A percentile compares a stretch with the other conserved stretches of the same genome.
Evolutionary conservation across 495 filamentous ascomycete species (phyloP).

Genomic region (Tuber calosporum): DNA sequence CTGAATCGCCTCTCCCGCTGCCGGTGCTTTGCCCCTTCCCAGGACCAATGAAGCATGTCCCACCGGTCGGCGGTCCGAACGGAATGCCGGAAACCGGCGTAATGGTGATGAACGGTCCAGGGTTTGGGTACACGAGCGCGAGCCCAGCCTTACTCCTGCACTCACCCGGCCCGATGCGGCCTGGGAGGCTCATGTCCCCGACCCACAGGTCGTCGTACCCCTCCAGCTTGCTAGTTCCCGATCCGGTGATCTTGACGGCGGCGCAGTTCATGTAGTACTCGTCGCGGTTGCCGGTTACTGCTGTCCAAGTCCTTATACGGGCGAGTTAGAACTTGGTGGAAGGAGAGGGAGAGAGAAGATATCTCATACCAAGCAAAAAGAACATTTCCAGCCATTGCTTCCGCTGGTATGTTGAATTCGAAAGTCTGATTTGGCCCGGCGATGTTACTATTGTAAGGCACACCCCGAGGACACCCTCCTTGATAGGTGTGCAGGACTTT

Average conservation of each 20-base stretch:
- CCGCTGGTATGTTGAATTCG: conserved; percentile 48
- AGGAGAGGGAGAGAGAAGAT: not conserved
- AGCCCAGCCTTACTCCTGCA: conserved; percentile 31
- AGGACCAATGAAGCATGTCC: not conserved
- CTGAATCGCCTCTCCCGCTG: conserved; percentile 1
- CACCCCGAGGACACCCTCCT: conserved; percentile 45
- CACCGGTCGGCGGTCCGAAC: conserved; percentile 6
- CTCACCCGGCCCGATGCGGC: conserved; percentile 25
- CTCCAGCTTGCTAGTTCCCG: conserved; percentile 34
- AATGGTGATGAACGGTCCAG: conserved; percentile 22
- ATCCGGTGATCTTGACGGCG: conserved; percentile 46
- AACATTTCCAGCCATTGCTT: conserved; percentile 44
- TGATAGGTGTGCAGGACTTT: conserved; percentile 45
- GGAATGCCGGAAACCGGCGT: conserved; percentile 16
- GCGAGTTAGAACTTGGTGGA: conserved; percentile 36
- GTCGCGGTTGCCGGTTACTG: conserved; percentile 47
- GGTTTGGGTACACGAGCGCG: conserved; percentile 26
- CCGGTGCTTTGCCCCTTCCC: not conserved
- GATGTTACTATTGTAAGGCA: conserved; percentile 27
- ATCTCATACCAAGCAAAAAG: conserved; percentile 46
- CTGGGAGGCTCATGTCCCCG: conserved; percentile 47
- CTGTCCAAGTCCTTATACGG: conserved; percentile 35
- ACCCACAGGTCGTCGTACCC: conserved; percentile 50
- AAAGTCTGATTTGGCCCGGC: conserved; percentile 45
- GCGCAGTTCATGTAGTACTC: conserved; percentile 55